Evolutionary conservation across 2,329 filamentous ascomycete genomes (phyloP), one percentile per base, ranked within the genome.

Genomic region (Fusarium mexicanum): DNA sequence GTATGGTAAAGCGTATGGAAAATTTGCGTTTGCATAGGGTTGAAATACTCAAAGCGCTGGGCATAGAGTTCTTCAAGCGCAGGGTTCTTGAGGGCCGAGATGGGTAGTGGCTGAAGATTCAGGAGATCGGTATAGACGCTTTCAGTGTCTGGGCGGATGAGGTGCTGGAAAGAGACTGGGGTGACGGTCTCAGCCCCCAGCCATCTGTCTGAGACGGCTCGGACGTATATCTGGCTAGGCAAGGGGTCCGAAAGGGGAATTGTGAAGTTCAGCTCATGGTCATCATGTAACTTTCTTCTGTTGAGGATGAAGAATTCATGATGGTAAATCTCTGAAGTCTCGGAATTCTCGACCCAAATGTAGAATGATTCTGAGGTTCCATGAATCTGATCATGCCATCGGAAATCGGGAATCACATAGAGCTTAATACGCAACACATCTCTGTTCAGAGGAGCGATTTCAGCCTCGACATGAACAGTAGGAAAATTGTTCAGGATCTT

Each of bases 21-120:
- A 59, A 99, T 94, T 79, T 99, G 96, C 1, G 96, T 98, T 83
- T 99, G 96, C 97, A 99, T 98, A 0, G 96, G 96, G 80, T 99
- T 99, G 87, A 99, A 99, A 83, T 92, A 99, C 74, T 96, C 92
- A 82, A 99, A 99, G 38, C 95, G 90, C 80, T 96, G 87, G 1
- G 88, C 91, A 79, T 99, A 99, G 3, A 99, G 89, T 69, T 96
- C 94, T 81, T 99, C 96, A 0, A 99, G 84, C 0, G 91, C 87
- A 0, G 94, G 91, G 72, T 98, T 98, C 80, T 98, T 95, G 47
- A 99, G 86, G 2, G 96, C 96, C 26, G 91, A 89, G 69, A 99
- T 91, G 0, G 96, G 93, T 8, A 99, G 86, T 5, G 96, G 96
- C 80, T 98, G 96, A 31, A 99, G 85, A 78, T 98, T 94, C 24